Evolutionary conservation across 352 stramenopile genomes (phyloP).

Genomic region (Phytophthora fragariae): DNA sequence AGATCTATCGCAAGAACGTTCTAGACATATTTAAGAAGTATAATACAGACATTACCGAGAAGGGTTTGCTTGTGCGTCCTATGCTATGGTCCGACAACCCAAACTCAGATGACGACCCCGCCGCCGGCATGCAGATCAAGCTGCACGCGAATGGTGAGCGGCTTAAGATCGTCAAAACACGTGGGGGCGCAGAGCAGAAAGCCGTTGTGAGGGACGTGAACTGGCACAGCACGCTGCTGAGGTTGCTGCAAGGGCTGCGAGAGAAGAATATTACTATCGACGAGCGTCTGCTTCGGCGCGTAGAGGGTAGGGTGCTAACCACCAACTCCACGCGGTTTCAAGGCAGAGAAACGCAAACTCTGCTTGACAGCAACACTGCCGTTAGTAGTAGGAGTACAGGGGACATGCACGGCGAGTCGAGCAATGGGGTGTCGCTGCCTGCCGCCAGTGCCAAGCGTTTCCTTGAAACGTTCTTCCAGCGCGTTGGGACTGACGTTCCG

Average conservation of each 20-base stretch:
- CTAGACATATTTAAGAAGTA: neutral
- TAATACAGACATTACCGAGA: neutral
- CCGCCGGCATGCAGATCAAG: neutral
- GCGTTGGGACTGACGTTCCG: no score
- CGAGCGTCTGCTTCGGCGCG: neutral
- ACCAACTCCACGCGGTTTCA: no score
- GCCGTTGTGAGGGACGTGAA: neutral
- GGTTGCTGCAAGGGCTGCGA: neutral
- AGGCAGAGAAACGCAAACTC: no score
- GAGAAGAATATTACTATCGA: neutral
- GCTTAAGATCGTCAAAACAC: neutral
- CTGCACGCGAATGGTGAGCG: neutral
- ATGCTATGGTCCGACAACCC: neutral
- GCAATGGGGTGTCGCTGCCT: no score
- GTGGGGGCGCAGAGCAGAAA: no score
- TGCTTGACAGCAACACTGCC: no score
- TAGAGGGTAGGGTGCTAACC: neutral
- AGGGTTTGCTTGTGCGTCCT: neutral
- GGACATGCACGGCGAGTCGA: no score
- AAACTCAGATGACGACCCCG: neutral
- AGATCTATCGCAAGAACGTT: neutral
- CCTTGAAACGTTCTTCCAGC: no score
- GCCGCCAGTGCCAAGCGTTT: no score
- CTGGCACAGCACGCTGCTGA: conserved; percentile 1
- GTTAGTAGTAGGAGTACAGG: no score